A percentile compares a stretch with the other conserved stretches of the same genome.
Conservation (phyloP, 176 grass and related monocot species). For the Triticum dicoccoides region DNA sequence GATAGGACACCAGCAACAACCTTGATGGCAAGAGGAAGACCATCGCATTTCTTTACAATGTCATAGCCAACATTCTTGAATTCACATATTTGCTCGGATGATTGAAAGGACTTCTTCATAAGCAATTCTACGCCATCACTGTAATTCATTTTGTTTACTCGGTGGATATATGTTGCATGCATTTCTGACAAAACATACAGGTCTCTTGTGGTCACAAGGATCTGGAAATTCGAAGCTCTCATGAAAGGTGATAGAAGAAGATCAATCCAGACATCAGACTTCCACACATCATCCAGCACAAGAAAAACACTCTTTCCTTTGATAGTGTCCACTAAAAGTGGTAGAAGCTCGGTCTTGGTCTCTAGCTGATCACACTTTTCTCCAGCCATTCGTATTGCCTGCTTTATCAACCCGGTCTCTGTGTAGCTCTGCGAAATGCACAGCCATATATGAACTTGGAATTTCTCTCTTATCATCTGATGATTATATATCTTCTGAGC, state of each 20-base stretch:
- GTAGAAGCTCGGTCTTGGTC: not conserved
- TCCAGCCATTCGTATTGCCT: conserved; percentile 20
- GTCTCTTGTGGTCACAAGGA: conserved; percentile 39
- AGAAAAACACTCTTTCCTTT: conserved; percentile 28
- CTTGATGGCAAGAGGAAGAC: conserved; percentile 44
- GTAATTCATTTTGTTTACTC: conserved; percentile 5
- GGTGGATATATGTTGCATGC: conserved; percentile 11
- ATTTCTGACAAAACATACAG: conserved; percentile 12
- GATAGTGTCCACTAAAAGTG: not conserved
- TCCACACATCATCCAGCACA: conserved; percentile 38
- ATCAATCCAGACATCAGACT: conserved; percentile 26
- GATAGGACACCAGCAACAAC: conserved; percentile 21
- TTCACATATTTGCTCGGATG: not conserved
- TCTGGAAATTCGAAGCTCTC: no score
- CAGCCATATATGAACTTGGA: conserved; percentile 32
- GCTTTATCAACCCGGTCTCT: conserved; percentile 11
- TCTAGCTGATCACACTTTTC: not conserved
- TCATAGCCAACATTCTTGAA: conserved; percentile 14
- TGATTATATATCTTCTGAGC: conserved; percentile 47
- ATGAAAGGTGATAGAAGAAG: not conserved
- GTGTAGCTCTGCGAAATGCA: conserved; percentile 34
- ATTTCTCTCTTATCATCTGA: not conserved
- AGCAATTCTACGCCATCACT: conserved; percentile 10
- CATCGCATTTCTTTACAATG: conserved; percentile 41
- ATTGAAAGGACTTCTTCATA: not conserved